phyloP scores from a whole-genome alignment of 129 eudicot genomes.

The Arctium lappa region DNA sequence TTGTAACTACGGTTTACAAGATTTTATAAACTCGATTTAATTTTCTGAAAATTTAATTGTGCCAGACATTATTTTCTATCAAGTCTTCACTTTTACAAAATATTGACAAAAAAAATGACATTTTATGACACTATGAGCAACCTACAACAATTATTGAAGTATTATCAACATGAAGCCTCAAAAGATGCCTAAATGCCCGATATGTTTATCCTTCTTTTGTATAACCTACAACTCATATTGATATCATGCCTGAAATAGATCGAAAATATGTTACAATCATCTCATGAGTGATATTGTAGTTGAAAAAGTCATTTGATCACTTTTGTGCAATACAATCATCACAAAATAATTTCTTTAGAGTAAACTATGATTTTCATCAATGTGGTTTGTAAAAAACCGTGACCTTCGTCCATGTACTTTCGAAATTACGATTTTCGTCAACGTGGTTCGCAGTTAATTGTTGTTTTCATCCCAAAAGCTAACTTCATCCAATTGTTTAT shows the following conservation, averaged over 20 bases:
- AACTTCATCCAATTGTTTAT: too few relatives aligned
- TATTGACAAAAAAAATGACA: neutral
- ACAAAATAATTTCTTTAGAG: too few relatives aligned
- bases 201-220: neutral
- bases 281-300: too few relatives aligned
- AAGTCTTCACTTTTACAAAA: neutral
- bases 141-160: neutral
- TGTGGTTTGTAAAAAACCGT: too few relatives aligned
- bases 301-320: too few relatives aligned
- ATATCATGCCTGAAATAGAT: neutral
- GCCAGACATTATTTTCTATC: neutral
- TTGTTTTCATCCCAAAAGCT: too few relatives aligned
- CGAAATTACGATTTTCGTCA: too few relatives aligned
- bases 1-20: too few relatives aligned
- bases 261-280: neutral
- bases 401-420: too few relatives aligned
- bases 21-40: neutral
- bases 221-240: neutral
- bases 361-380: too few relatives aligned
- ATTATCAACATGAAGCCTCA: neutral
- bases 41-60: neutral
- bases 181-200: neutral
- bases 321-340: too few relatives aligned
- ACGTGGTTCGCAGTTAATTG: too few relatives aligned
- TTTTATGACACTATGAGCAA: neutral